These are phyloP conservation scores for Neonectria neomacrospora DNA, from an alignment of 2,329 filamentous ascomycete species.

Conservation along the genomic window DNA sequence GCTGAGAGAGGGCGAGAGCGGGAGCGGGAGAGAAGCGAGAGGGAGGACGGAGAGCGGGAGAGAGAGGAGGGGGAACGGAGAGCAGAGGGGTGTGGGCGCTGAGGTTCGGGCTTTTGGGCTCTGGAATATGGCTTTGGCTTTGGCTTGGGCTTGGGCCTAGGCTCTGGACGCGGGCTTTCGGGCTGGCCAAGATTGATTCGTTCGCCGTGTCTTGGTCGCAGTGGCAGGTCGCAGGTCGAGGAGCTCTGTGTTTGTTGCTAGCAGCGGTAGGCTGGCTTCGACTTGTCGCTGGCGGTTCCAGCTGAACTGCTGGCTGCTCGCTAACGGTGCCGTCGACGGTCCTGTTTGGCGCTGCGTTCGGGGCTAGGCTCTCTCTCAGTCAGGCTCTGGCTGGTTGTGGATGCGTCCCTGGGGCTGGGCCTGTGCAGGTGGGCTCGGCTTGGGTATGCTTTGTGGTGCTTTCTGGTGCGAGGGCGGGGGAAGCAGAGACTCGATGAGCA, in stretches of 20 bases:
- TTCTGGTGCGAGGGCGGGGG: slow-evolving; percentile 9
- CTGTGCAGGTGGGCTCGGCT: slow-evolving; percentile 8
- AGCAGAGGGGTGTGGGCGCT: not conserved
- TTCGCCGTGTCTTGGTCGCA: slow-evolving; percentile 1
- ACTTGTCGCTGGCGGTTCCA: not conserved
- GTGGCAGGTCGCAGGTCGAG: slow-evolving; percentile 12
- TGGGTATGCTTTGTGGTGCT: not conserved
- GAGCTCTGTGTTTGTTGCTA: not conserved
- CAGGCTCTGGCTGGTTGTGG: slow-evolving; percentile 22
- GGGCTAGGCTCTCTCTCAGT: slow-evolving; percentile 11
- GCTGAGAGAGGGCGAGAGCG: slow-evolving; percentile 12
- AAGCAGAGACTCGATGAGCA: not conserved
- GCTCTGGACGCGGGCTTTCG: slow-evolving; percentile 15
- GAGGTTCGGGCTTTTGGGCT: not conserved
- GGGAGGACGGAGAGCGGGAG: slow-evolving; percentile 3
- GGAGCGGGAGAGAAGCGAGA: slow-evolving; percentile 2
- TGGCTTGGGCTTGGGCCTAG: not conserved
- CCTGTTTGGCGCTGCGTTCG: slow-evolving; percentile 14
- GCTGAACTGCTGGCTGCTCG: not conserved
- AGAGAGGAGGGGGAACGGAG: not conserved
- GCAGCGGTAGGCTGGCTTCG: slow-evolving; percentile 5
- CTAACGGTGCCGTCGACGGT: slow-evolving; percentile 3
- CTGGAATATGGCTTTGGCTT: not conserved
- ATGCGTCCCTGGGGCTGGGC: slow-evolving; percentile 17
- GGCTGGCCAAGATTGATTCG: not conserved